These are phyloP conservation scores for Keithomyces neogunnii DNA, from an alignment of 2,329 filamentous ascomycete species.

Conservation along the genomic window DNA sequence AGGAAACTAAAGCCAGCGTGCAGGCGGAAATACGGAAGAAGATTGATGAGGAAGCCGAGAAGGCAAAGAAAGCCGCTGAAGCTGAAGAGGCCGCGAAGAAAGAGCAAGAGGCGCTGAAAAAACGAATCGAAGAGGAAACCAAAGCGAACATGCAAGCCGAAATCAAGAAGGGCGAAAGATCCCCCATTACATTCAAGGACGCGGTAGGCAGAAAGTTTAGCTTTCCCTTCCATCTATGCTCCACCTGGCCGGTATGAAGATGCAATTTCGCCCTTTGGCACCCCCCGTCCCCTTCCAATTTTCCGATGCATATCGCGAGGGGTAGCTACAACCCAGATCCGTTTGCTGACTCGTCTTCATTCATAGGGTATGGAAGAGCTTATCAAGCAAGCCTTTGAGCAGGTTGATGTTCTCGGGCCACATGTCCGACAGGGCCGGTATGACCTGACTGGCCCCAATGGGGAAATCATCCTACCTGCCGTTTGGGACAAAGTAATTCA, in stretches of 20 bases:
- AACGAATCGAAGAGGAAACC: slow-evolving; percentile 47
- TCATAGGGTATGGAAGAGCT: slow-evolving; percentile 76
- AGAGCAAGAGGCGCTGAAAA: slow-evolving; percentile 51
- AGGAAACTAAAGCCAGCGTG: slow-evolving; percentile 42
- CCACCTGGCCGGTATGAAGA: slow-evolving; percentile 65
- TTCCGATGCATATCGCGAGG: not conserved
- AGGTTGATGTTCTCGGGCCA: slow-evolving; percentile 67
- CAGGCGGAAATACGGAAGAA: slow-evolving; percentile 42
- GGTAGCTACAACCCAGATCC: not conserved
- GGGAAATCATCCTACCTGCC: slow-evolving; percentile 69
- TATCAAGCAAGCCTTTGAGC: slow-evolving; percentile 75
- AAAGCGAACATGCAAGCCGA: slow-evolving; percentile 40
- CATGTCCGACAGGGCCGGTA: slow-evolving; percentile 74
- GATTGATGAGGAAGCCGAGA: slow-evolving; percentile 21
- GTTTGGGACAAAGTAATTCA: slow-evolving; percentile 77
- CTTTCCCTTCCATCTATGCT: slow-evolving; percentile 80
- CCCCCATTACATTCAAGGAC: slow-evolving; percentile 83
- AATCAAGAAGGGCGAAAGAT: slow-evolving; percentile 50
- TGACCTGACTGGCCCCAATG: slow-evolving; percentile 69
- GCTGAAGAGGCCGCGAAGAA: slow-evolving; percentile 38
- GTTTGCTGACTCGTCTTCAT: slow-evolving; percentile 6
- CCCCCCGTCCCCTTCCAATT: not conserved
- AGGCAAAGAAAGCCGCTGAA: slow-evolving; percentile 29
- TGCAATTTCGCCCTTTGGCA: not conserved
- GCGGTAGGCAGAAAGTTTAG: slow-evolving; percentile 86